These are phyloP conservation scores for Alternaria sp. DNA, from an alignment of 2,329 filamentous ascomycete genomes.

Conservation along the genomic window DNA sequence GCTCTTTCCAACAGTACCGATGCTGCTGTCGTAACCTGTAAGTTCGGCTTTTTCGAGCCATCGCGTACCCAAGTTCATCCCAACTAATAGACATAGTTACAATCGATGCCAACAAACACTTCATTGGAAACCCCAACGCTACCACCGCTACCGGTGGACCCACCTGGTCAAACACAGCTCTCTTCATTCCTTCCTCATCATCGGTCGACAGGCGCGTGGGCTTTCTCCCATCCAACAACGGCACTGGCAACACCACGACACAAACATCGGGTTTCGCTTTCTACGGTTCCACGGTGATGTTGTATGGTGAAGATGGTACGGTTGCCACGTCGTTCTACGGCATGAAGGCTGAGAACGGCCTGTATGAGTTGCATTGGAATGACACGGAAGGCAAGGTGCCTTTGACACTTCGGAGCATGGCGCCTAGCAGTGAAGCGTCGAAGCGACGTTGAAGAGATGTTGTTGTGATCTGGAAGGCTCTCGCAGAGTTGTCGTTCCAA, in stretches of 20 bases:
- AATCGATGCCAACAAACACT: neutral
- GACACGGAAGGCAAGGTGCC: neutral
- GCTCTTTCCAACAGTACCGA: neutral
- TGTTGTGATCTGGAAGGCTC: neutral
- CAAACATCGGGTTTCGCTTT: neutral
- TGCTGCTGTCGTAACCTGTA: constrained; percentile 3
- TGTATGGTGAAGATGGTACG: neutral
- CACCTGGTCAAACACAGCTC: neutral
- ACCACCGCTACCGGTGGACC: neutral
- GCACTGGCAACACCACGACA: neutral
- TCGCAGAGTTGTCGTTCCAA: neutral
- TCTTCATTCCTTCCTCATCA: neutral
- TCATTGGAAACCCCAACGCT: neutral
- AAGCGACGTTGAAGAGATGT: neutral
- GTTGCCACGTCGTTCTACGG: neutral
- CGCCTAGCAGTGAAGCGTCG: neutral
- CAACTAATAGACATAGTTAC: neutral
- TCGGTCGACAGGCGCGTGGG: neutral
- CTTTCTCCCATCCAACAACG: constrained; percentile 1
- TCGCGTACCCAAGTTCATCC: neutral
- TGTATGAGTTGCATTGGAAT: constrained; percentile 3
- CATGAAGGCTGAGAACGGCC: neutral
- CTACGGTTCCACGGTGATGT: neutral
- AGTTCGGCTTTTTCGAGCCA: neutral
- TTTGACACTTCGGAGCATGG: neutral